Evolutionary conservation across 495 filamentous ascomycete species (phyloP), one percentile per base, ranked within the genome.

Genomic region (Aspergillus nanangensis): DNA sequence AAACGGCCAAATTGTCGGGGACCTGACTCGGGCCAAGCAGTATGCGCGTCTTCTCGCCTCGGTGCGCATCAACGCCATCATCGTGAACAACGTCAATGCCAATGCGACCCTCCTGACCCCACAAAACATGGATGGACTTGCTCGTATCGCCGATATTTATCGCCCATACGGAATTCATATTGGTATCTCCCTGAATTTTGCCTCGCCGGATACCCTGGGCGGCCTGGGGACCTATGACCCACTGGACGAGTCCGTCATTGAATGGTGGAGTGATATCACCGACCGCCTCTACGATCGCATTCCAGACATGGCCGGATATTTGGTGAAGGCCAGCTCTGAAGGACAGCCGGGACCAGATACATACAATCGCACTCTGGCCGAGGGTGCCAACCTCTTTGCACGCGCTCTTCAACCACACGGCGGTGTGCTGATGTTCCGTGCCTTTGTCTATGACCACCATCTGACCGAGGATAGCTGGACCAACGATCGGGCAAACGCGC

Each of bases 61-160:
- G 1, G 74, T 86, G 27, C 65, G 78, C 19, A 62, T 87, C 55
- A 88, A 88, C 48, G 83, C 67, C 2, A 67, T 84, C 22, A 56
- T 87, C 3, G 74, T 85, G 57, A 88, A 88, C 64, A 87, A 88
- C 43, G 83, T 87, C 50, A 88, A 88, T 54, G 81, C 84, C 11
- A 81, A 86, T 50, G 66, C 76, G 1, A 69, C 65, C 0, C 61
- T 83, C 4, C 64, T 88, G 35, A 78, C 52, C 3, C 48, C 70
- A 2, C 44, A 61, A 2, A 87, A 86, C 47, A 74, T 86, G 47
- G 68, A 75, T 22, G 82, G 84, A 0, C 59, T 88, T 4, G 76
- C 63, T 8, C 63, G 79, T 22, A 73, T 88, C 31, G 83, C 83
- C 4, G 78, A 86, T 57, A 72, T 63, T 5, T 75, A 86, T 56